Evolutionary conservation across 2,329 filamentous ascomycete genomes (phyloP), one percentile per base, ranked within the genome.

Genomic region (Colletotrichum musae): DNA sequence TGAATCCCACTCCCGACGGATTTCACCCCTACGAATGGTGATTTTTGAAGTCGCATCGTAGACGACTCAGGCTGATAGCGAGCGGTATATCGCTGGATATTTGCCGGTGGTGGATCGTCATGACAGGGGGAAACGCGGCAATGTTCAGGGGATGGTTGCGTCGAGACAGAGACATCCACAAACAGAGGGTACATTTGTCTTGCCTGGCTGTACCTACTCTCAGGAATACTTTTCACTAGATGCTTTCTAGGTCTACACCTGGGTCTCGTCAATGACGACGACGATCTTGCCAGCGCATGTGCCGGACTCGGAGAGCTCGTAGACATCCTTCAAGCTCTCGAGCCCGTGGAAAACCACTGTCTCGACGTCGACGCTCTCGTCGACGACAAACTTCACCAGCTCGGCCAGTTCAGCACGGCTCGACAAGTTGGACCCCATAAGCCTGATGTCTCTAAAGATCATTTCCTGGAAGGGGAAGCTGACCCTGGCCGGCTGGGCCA

Each of bases 231-330:
- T 43, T 3, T 43, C 41, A n/a, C 5, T n/a, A 6, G 15, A 15
- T 43, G 4, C 15, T 15, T 43, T 6, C 13, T 43, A n/a, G 15
- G 32, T 12, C 26, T 77, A 70, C 16, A 80, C 64, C 71, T 81
- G 79, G 51, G 82, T 78, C 21, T 78, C 72, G 71, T 88, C 86
- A n/a, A 89, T 81, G 12, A 89, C 74, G 39, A 89, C 81, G 41
- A 87, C 81, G 0, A 78, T 86, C 76, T 90, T 89, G 1, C 88
- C 86, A 71, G 57, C 84, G 80, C 74, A 89, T 82, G 77, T 85
- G 85, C 0, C 87, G 87, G 16, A 82, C 82, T 67, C 86, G 79
- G 2, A 87, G 84, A 67, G 85, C 73, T 48, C 85, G 79, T 6
- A 88, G 74, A 72, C 89, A 73, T 57, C 87, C 82, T 5, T 81